These are phyloP conservation scores for Gyrodon lividus DNA, from an alignment of 768 basidiomycete species.

Conservation along the genomic window DNA sequence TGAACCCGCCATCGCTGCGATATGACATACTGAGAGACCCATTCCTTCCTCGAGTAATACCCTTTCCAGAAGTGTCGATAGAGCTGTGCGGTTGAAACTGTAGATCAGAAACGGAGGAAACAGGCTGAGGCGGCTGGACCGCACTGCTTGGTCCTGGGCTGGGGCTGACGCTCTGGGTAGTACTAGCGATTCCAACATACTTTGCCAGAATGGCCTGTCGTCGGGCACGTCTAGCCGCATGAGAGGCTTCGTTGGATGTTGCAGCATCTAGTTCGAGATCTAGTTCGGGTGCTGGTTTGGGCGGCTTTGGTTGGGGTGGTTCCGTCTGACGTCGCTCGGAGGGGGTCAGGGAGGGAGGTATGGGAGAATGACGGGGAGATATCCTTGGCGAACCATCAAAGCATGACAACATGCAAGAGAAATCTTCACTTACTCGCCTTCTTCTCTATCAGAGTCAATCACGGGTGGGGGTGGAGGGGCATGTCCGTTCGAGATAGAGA, in stretches of 20 bases:
- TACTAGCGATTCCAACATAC: slow-evolving; percentile 52
- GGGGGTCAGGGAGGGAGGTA: slow-evolving; percentile 24
- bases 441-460: slow-evolving; percentile 69
- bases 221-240: slow-evolving; percentile 65
- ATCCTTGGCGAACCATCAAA: slow-evolving; percentile 45
- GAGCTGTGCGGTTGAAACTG: slow-evolving; percentile 54
- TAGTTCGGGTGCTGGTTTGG: slow-evolving; percentile 37
- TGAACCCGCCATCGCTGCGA: not conserved
- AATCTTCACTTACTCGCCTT: slow-evolving; percentile 82
- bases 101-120: slow-evolving; percentile 61
- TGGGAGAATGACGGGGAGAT: slow-evolving; percentile 51
- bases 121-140: slow-evolving; percentile 65
- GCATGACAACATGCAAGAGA: slow-evolving; percentile 2
- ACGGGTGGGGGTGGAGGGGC: slow-evolving; percentile 13
- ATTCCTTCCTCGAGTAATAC: slow-evolving; percentile 10
- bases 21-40: slow-evolving; percentile 23
- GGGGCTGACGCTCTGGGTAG: slow-evolving; percentile 45
- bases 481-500: slow-evolving; percentile 22
- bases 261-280: slow-evolving; percentile 57
- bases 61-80: slow-evolving; percentile 33
- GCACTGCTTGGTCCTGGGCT: slow-evolving; percentile 71
- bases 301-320: slow-evolving; percentile 10
- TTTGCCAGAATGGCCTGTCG: slow-evolving; percentile 82
- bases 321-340: slow-evolving; percentile 21
- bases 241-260: slow-evolving; percentile 55